Conservation (phyloP, 371 early-diverging fungal species). For the Mortierella sp. region DNA sequence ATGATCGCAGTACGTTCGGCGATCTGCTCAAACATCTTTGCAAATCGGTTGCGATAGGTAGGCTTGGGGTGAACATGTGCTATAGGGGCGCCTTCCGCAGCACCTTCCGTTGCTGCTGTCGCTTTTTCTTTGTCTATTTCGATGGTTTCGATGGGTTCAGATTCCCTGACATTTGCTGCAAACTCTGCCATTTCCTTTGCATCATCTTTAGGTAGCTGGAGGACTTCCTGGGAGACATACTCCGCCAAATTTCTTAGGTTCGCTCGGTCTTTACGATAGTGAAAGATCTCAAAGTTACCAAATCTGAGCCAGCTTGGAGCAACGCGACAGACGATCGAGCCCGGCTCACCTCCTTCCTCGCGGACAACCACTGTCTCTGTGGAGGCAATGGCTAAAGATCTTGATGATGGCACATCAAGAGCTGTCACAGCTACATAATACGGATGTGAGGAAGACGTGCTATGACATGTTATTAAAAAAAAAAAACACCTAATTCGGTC, state of each 20-base stretch:
- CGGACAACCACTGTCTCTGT: slow-evolving; percentile 76
- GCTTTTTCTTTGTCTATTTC: slow-evolving; percentile 5
- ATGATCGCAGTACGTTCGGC: slow-evolving; percentile 79
- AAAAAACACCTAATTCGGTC: neutral
- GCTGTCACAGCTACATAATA: slow-evolving; percentile 62
- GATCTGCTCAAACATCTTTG: slow-evolving; percentile 71
- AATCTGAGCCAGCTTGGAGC: slow-evolving; percentile 91
- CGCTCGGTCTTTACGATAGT: slow-evolving; percentile 72
- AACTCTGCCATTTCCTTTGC: slow-evolving; percentile 57
- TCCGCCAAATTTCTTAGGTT: slow-evolving; percentile 77
- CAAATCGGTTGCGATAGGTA: slow-evolving; percentile 65
- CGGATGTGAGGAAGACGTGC: neutral
- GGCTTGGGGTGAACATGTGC: slow-evolving; percentile 19
- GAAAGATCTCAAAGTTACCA: slow-evolving; percentile 90
- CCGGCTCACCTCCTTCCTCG: slow-evolving; percentile 76
- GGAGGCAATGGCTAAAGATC: slow-evolving; percentile 78
- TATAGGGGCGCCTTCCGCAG: no score
- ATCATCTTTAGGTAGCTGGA: slow-evolving; percentile 28
- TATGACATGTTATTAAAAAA: neutral
- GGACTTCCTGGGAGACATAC: slow-evolving; percentile 66
- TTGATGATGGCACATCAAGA: slow-evolving; percentile 84
- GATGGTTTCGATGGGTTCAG: slow-evolving; percentile 11
- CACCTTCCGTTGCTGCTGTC: slow-evolving; percentile 18
- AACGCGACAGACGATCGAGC: slow-evolving; percentile 84
- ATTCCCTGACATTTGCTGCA: slow-evolving; percentile 31